Conservation (phyloP, 2,329 filamentous ascomycete genomes). For the Coniochaeta pulveracea region DNA sequence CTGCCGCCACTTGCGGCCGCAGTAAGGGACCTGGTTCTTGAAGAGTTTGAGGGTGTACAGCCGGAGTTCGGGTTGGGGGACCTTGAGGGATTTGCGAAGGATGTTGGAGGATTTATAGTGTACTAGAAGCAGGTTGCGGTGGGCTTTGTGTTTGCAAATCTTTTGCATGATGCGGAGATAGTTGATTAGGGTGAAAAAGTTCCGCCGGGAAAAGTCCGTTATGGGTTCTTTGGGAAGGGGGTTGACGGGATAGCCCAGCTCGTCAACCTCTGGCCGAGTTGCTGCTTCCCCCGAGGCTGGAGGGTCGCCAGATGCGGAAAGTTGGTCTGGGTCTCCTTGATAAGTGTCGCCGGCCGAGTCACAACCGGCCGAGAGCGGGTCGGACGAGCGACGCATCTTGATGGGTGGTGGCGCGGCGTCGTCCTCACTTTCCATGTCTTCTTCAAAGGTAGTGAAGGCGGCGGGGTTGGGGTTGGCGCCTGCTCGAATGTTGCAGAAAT, state of each 20-base stretch:
- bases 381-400: conserved; percentile 40
- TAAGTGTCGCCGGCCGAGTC: conserved; percentile 16
- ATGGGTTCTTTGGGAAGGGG: conserved; percentile 65
- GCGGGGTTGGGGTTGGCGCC: conserved; percentile 13
- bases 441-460: conserved; percentile 18
- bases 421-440: conserved; percentile 48
- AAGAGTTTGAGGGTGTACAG: conserved; percentile 96
- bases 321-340: background rate
- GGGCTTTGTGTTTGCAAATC: conserved; percentile 89
- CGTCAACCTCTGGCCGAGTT: conserved; percentile 61
- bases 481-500: conserved; percentile 66
- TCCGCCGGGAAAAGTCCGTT: conserved; percentile 82
- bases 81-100: conserved; percentile 80
- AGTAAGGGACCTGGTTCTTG: conserved; percentile 97
- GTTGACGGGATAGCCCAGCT: conserved; percentile 70
- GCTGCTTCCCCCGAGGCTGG: background rate
- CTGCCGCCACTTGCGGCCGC: conserved; percentile 95
- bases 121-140: conserved; percentile 85
- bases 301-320: too few relatives aligned
- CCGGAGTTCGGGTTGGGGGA: conserved; percentile 76
- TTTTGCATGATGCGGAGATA: conserved; percentile 95
- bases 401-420: conserved; percentile 83
- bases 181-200: conserved; percentile 93
- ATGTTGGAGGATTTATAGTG: conserved; percentile 93
- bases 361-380: conserved; percentile 21